A percentile compares a stretch with the other conserved stretches of the same genome.
Evolutionary conservation across 768 basidiomycete genomes (phyloP).

Genomic region (Mycena galericulata): DNA sequence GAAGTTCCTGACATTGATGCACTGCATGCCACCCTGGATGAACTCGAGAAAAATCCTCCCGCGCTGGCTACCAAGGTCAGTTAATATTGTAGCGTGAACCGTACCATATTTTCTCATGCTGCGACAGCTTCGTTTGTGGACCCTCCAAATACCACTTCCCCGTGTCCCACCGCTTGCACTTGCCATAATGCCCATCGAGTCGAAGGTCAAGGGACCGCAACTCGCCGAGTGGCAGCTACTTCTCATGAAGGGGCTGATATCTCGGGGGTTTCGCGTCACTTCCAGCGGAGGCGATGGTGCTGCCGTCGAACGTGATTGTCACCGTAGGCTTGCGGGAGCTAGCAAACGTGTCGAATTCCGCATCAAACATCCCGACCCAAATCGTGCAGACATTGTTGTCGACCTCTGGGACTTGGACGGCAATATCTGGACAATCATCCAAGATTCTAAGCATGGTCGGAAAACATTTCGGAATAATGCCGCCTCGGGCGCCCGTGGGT

Average conservation of each 20-base stretch:
- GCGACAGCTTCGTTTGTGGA: constrained; percentile 24
- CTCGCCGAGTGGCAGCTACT: constrained; percentile 17
- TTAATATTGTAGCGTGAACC: too few species aligned
- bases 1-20: background rate
- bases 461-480: constrained; percentile 22
- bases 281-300: constrained; percentile 19
- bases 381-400: background rate
- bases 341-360: background rate
- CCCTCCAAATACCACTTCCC: constrained; percentile 20
- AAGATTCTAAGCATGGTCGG: constrained; percentile 23
- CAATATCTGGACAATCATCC: constrained; percentile 14
- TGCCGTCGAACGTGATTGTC: constrained; percentile 22
- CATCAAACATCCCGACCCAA: constrained; percentile 10
- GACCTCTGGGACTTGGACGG: constrained; percentile 1
- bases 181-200: constrained; percentile 3
- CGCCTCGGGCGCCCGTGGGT: background rate
- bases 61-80: constrained; percentile 11
- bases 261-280: constrained; percentile 6
- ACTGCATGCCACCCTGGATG: background rate
- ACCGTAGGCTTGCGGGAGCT: background rate
- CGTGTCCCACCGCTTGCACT: constrained; percentile 13
- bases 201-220: constrained; percentile 14
- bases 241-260: constrained; percentile 15
- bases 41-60: background rate
- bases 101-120: too few species aligned